Percentiles rank a stretch among this genome's conserved stretches.
phyloP scores from a whole-genome alignment of 2,329 filamentous ascomycete genomes.

The Dactylellina drechsleri region DNA sequence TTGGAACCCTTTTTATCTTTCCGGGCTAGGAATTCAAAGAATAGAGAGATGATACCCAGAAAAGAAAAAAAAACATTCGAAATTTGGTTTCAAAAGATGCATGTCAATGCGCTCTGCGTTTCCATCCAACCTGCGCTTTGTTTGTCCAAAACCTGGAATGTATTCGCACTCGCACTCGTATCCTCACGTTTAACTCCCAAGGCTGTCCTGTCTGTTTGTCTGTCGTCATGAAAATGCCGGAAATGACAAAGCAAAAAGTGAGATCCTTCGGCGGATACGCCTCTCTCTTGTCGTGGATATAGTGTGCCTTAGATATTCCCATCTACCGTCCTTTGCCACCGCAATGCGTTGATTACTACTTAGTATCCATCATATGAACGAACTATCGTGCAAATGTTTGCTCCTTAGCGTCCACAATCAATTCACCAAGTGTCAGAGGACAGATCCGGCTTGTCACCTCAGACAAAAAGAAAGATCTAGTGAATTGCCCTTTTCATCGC shows the following conservation, averaged over 20 bases:
- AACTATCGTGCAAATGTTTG: too few species aligned
- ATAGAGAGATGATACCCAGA: background rate
- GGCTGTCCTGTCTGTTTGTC: background rate
- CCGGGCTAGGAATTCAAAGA: too few species aligned
- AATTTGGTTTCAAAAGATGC: slow-evolving; percentile 6
- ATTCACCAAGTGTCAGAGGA: too few species aligned
- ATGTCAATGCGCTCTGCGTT: slow-evolving; percentile 17
- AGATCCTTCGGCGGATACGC: slow-evolving; percentile 4
- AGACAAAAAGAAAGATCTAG: too few species aligned
- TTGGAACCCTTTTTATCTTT: too few species aligned
- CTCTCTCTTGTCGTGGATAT: too few species aligned
- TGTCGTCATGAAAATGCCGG: too few species aligned
- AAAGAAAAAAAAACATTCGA: slow-evolving; percentile 3
- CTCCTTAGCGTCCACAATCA: too few species aligned
- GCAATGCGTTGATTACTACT: background rate
- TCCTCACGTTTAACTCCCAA: background rate
- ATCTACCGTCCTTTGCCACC: background rate
- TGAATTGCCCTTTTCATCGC: too few species aligned
- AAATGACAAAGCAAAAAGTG: background rate
- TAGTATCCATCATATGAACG: too few species aligned
- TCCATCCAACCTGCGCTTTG: background rate
- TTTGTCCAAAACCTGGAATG: background rate
- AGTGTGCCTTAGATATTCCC: background rate
- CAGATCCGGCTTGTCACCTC: too few species aligned
- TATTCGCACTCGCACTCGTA: too few species aligned